Evolutionary conservation across 208 protist genomes (phyloP).

Genomic region (Novymonas esmeraldas): DNA sequence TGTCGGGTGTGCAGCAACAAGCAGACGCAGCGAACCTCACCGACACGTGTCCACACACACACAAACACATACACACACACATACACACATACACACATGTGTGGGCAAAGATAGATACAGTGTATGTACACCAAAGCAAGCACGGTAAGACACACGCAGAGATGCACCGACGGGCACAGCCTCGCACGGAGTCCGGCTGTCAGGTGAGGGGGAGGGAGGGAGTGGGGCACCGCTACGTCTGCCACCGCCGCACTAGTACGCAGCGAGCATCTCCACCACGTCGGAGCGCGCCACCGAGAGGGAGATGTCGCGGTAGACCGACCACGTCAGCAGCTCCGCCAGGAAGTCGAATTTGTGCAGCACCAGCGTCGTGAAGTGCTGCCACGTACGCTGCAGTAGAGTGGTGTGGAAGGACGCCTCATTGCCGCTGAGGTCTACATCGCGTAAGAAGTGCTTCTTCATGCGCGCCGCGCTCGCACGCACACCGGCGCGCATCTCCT

Average conservation of each 20-base stretch:
- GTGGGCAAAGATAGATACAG: background rate
- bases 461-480: slow-evolving; percentile 62
- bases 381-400: slow-evolving; percentile 84
- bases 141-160: too few relatives aligned
- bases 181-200: too few relatives aligned
- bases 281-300: slow-evolving; percentile 42
- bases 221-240: background rate
- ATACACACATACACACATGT: background rate
- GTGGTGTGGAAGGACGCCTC: slow-evolving; percentile 83
- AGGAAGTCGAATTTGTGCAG: slow-evolving; percentile 82
- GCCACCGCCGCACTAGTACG: slow-evolving; percentile 29
- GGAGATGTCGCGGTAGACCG: slow-evolving; percentile 55
- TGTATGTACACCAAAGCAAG: background rate
- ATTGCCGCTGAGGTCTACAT: slow-evolving; percentile 53
- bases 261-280: slow-evolving; percentile 47
- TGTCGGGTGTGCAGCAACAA: too few relatives aligned
- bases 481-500: slow-evolving; percentile 78
- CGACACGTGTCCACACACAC: background rate
- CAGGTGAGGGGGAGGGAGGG: background rate
- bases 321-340: slow-evolving; percentile 49
- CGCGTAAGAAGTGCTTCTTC: slow-evolving; percentile 84
- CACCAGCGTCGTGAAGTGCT: slow-evolving; percentile 70
- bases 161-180: background rate
- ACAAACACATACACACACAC: background rate
- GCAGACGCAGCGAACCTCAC: too few relatives aligned